Percentiles rank a stretch among this genome's conserved stretches.
Evolutionary conservation across 1,284 basidiomycete genomes (phyloP).

Genomic region (Naganishia albida): DNA sequence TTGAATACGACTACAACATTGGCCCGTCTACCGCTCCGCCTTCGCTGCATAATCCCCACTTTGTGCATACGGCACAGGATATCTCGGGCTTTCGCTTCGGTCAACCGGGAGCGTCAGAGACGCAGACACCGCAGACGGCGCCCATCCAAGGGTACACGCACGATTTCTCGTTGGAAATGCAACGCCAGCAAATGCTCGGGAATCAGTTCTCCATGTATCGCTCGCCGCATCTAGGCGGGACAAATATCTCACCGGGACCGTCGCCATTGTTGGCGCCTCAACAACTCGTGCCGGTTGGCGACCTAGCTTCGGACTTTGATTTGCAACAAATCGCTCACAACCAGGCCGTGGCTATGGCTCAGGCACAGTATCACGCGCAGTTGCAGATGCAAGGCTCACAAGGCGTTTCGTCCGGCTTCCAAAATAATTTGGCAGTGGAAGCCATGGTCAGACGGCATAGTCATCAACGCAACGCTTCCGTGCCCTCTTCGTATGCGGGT

Average conservation of each 20-base stretch:
- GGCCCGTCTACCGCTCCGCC: constrained; percentile 21
- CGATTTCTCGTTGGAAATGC: not conserved
- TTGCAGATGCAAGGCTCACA: constrained; percentile 1
- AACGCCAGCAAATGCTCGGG: constrained; percentile 11
- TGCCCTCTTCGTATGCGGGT: constrained; percentile 28
- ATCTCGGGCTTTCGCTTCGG: not conserved
- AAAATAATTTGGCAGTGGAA: constrained; percentile 16
- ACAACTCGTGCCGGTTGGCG: constrained; percentile 4
- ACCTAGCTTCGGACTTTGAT: not conserved
- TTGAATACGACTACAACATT: constrained; percentile 20
- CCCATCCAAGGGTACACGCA: not conserved
- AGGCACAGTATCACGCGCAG: constrained; percentile 12
- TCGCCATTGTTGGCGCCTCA: constrained; percentile 17
- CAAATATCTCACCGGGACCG: constrained; percentile 15
- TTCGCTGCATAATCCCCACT: not conserved
- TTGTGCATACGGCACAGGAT: not conserved
- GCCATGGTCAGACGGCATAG: constrained; percentile 14
- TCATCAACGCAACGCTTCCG: constrained; percentile 24
- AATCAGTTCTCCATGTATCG: constrained; percentile 25
- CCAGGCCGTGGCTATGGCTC: constrained; percentile 3
- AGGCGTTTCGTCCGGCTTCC: not conserved
- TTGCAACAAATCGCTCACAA: not conserved
- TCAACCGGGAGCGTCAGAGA: not conserved
- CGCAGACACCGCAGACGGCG: constrained; percentile 3
- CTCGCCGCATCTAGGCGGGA: constrained; percentile 7